Conservation (phyloP, 202 grass and related monocot species). For the Sporobolus alterniflorus region DNA sequence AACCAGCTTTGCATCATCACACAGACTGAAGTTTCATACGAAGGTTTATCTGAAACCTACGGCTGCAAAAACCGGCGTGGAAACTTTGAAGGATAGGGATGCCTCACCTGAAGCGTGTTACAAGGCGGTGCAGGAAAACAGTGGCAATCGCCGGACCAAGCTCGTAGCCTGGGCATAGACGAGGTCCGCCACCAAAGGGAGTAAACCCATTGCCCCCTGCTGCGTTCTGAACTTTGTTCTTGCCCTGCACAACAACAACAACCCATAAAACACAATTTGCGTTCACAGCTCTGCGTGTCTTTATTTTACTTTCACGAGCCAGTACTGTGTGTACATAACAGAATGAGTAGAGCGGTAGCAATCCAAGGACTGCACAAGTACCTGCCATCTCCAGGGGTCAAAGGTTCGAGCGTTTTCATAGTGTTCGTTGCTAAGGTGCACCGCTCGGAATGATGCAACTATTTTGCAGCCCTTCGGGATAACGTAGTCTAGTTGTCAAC, state of each 20-base stretch:
- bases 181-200: slow-evolving; percentile 90
- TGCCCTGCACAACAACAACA: slow-evolving; percentile 39
- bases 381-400: slow-evolving; percentile 97
- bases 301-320: slow-evolving; percentile 4
- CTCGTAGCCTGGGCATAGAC: slow-evolving; percentile 92
- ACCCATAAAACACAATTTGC: not conserved
- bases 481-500: slow-evolving; percentile 58
- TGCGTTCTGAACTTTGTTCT: slow-evolving; percentile 56
- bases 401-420: slow-evolving; percentile 86
- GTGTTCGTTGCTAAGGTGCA: slow-evolving; percentile 77
- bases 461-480: slow-evolving; percentile 98
- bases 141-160: slow-evolving; percentile 90
- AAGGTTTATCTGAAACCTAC: slow-evolving; percentile 1
- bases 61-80: slow-evolving; percentile 1
- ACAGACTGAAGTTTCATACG: not conserved
- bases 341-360: not conserved
- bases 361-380: not conserved
- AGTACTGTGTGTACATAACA: not conserved
- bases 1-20: not conserved
- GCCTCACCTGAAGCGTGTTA: slow-evolving; percentile 80
- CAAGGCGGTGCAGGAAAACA: slow-evolving; percentile 87
- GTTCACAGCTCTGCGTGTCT: not conserved
- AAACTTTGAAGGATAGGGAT: slow-evolving; percentile 8
- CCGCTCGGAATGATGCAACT: slow-evolving; percentile 92
- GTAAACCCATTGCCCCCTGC: slow-evolving; percentile 70